Base-by-base conservation (phyloP, 805 yeast genomes). In the Spathaspora boniae region DNA sequence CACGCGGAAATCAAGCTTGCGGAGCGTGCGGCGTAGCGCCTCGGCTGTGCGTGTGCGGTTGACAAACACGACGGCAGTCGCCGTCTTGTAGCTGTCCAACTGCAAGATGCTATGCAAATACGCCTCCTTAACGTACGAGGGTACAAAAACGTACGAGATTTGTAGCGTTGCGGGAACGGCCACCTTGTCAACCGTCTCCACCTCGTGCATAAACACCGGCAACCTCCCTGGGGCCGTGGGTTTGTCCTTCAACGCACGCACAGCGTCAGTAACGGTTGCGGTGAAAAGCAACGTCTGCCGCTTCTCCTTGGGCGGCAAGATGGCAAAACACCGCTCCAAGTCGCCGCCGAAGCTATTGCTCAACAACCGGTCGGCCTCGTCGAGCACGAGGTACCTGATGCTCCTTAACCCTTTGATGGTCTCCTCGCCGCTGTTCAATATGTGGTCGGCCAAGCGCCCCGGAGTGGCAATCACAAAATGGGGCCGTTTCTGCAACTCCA, bases 381-480 rank as follows among this genome's bases (percentile, higher is more conserved):
- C 98, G 2, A 93, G 65, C 2, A 93, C 98, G 35, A 93, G 65
- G 52, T 70, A 93, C 54, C 82, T 80, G 12, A 84, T 82, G 46
- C 94, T 70, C 47, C 81, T 77, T 32, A 93, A 65, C 0, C 96
- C 96, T 25, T 76, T 68, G 0, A 83, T 69, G 4, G 94, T 85
- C 42, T 93, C 97, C 39, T 84, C 94, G 12, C 96, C 96, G 54
- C 93, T 84, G 50, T 80, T 77, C 42, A 82, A 60, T 14, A 93
- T 80, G 59, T 91, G 97, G 55, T 87, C 95, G 0, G 98, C 98
- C 41, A 93, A 64, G 53, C 98, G 72, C 11, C 98, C 98, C 0
- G 98, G 98, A 0, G 98, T 93, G 2, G 98, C 98, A 43, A 93
- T 82, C 18, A 93, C 87, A 49, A 93, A 84, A 62, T 93, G 98